Evolutionary conservation across 208 protist species (phyloP), one percentile per base, ranked within the genome.

Genomic region (Wallacemonas sp.): DNA sequence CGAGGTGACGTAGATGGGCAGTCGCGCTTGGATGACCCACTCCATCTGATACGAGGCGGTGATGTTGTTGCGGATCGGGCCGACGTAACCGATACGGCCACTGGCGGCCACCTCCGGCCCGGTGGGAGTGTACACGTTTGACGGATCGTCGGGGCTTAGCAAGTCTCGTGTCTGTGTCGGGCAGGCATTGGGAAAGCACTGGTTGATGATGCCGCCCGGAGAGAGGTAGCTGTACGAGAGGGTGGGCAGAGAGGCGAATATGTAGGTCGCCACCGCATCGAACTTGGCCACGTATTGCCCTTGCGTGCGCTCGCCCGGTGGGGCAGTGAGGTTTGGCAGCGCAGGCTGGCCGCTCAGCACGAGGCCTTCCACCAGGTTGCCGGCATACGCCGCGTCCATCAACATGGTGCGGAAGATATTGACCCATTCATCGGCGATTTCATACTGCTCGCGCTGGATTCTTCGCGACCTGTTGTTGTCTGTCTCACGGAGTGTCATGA

Each of bases 321-420:
- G 34, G 8, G 30, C 59, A 50, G 67, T 73, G 21, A 84, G 54
- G 5, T 42, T 21, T 0, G 81, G 83, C 36, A 82, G 41, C n/a
- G 24, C 21, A 24, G 38, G 57, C 27, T 89, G 64, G 2, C 19
- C 33, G n/a, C 76, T 81, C 2, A 79, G 39, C 4, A 86, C 68
- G 64, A 85, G 76, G 22, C 81, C 81, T 45, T 79, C 72, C 60
- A 90, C n/a, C n/a, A 48, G 61, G 26, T 71, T 59, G 3, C 73
- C 38, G 0, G 63, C 29, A 0, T 68, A 66, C 24, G 83, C 45
- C 55, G 68, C 68, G 42, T 78, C 80, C 34, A 82, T 71, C 30
- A 87, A 58, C 50, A 27, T 41, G 12, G n/a, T 62, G 1, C 75
- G 73, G 57, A 88, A 75, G 29, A 65, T 21, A 12, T 55, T 59